These are phyloP conservation scores for Castanopsis chinensis DNA, from an alignment of 306 rosid species.

Conservation along the genomic window DNA sequence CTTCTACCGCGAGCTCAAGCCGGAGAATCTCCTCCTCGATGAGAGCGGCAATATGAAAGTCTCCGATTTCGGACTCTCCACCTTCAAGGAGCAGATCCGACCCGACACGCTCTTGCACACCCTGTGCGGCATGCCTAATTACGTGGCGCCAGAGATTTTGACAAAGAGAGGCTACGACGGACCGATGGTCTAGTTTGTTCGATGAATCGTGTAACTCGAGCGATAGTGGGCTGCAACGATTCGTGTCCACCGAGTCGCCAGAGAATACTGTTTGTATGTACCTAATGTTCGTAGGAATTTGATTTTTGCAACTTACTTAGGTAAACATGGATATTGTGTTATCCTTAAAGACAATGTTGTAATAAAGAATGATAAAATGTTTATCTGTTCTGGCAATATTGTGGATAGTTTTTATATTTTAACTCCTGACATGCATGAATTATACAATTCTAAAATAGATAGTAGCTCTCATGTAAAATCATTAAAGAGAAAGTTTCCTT, in stretches of 20 bases:
- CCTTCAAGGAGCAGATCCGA: constrained; percentile 46
- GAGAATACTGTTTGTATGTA: no score
- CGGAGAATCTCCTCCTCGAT: constrained; percentile 61
- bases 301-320: no score
- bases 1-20: constrained; percentile 71
- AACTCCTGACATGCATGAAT: no score
- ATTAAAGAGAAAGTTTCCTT: no score
- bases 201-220: background rate
- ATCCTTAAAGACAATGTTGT: no score
- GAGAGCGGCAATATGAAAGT: constrained; percentile 53
- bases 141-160: constrained; percentile 80
- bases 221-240: constrained; percentile 31
- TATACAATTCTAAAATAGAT: no score
- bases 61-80: constrained; percentile 71
- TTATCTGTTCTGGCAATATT: no score
- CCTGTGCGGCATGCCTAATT: constrained; percentile 77
- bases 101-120: constrained; percentile 68
- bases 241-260: constrained; percentile 31
- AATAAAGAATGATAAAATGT: no score
- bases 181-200: constrained; percentile 53
- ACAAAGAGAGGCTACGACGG: constrained; percentile 72
- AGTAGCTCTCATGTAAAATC: no score
- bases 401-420: no score
- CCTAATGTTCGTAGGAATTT: no score
- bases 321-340: no score